A percentile compares a stretch with the other conserved stretches of the same genome.
Evolutionary conservation across 192 early-diverging fungal genomes (phyloP).

Genomic region (Coemansia aciculifera): DNA sequence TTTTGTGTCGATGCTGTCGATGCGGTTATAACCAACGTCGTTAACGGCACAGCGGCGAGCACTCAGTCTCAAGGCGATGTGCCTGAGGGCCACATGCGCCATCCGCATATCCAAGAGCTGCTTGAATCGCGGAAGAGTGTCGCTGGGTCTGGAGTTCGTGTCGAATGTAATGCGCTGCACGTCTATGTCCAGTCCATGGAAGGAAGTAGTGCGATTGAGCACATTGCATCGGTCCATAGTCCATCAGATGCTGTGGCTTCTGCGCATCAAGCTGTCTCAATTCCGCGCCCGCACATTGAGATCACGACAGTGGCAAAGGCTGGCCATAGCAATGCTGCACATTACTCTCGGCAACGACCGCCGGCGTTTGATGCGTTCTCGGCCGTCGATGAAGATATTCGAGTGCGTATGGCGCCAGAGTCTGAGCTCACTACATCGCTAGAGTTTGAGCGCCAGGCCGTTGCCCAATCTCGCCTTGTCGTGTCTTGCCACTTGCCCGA

Average conservation of each 20-base stretch:
- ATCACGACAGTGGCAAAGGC: constrained; percentile 44
- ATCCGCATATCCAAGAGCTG: constrained; percentile 54
- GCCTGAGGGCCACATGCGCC: constrained; percentile 51
- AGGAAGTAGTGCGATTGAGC: constrained; percentile 27
- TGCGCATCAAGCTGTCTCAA: constrained; percentile 11
- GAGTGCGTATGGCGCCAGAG: constrained; percentile 54
- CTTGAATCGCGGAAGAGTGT: constrained; percentile 52
- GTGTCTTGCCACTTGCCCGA: constrained; percentile 55
- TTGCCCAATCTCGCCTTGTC: constrained; percentile 40
- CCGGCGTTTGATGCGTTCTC: constrained; percentile 55
- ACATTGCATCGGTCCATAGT: constrained; percentile 41
- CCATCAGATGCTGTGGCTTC: constrained; percentile 19
- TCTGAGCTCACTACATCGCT: constrained; percentile 44
- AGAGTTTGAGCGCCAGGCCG: constrained; percentile 51
- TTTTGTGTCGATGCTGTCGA: constrained; percentile 52
- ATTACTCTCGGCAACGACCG: constrained; percentile 22
- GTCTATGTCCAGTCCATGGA: constrained; percentile 42
- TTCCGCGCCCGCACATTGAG: constrained; percentile 51
- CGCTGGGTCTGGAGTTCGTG: constrained; percentile 44
- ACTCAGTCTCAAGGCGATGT: constrained; percentile 36
- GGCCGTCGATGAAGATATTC: constrained; percentile 44
- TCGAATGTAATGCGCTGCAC: constrained; percentile 45
- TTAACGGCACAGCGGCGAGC: constrained; percentile 53
- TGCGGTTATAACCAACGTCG: constrained; percentile 54
- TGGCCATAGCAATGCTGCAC: constrained; percentile 5